A percentile compares a stretch with the other conserved stretches of the same genome.
Conservation (phyloP, 208 protist species). For the Leishmania tarentolae region DNA sequence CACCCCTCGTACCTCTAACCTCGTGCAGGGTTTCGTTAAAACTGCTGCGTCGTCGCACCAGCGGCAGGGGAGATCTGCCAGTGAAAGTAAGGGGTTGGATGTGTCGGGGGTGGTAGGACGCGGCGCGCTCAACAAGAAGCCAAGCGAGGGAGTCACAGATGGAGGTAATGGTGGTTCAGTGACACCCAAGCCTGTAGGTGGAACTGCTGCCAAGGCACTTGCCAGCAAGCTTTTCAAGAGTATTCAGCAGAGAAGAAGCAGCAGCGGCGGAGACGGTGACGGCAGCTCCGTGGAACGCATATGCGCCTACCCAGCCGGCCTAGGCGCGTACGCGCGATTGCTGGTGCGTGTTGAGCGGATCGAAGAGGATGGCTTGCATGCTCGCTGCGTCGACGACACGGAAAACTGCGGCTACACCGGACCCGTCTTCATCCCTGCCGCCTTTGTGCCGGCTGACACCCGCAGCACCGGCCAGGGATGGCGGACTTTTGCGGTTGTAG, state of each 20-base stretch:
- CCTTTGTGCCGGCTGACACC: conserved; percentile 45
- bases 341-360: conserved; percentile 69
- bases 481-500: conserved; percentile 65
- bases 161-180: neutral
- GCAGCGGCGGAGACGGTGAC: conserved; percentile 1
- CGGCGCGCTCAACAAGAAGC: neutral
- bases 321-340: conserved; percentile 51
- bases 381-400: conserved; percentile 30
- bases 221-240: conserved; percentile 52
- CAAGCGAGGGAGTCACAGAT: neutral
- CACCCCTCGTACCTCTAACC: conserved; percentile 20
- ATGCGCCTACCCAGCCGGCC: conserved; percentile 46
- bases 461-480: conserved; percentile 33
- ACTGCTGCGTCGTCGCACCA: neutral
- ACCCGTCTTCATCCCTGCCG: conserved; percentile 61
- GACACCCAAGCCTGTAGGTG: conserved; percentile 3
- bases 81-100: neutral
- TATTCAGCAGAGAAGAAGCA: conserved; percentile 43
- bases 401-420: conserved; percentile 30
- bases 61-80: neutral
- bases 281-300: conserved; percentile 42
- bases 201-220: conserved; percentile 34
- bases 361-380: conserved; percentile 62
- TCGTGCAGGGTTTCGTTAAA: conserved; percentile 14
- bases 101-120: neutral